Evolutionary conservation across 768 basidiomycete species (phyloP).

Genomic region (Lentinula sp.): DNA sequence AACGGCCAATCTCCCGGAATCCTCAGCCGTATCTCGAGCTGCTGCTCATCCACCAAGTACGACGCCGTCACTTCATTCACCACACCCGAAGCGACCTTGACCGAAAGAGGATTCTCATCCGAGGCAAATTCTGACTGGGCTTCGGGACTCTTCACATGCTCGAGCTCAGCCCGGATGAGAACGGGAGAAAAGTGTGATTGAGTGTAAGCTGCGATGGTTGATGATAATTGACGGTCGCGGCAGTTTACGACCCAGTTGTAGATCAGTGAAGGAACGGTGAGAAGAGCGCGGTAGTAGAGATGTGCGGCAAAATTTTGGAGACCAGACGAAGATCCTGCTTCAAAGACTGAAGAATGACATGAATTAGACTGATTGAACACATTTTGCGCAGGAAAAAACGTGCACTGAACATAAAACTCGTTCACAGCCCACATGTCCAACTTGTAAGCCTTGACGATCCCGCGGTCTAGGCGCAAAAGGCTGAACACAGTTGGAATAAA

Average conservation of each 20-base stretch:
- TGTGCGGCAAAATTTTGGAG: slow-evolving; percentile 75
- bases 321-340: slow-evolving; percentile 43
- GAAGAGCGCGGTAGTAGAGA: slow-evolving; percentile 81
- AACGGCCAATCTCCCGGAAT: slow-evolving; percentile 92
- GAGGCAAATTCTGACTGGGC: slow-evolving; percentile 42
- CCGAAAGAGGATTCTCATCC: slow-evolving; percentile 65
- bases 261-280: slow-evolving; percentile 79
- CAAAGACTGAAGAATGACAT: slow-evolving; percentile 42
- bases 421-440: slow-evolving; percentile 84
- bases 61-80: slow-evolving; percentile 79
- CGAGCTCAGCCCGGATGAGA: slow-evolving; percentile 79
- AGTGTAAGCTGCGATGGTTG: slow-evolving; percentile 71
- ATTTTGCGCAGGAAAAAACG: slow-evolving; percentile 16
- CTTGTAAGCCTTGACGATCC: slow-evolving; percentile 64
- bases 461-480: slow-evolving; percentile 61
- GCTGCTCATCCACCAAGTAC: slow-evolving; percentile 90
- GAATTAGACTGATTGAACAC: neutral
- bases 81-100: slow-evolving; percentile 62
- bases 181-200: slow-evolving; percentile 84
- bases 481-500: slow-evolving; percentile 72
- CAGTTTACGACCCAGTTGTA: slow-evolving; percentile 81
- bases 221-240: slow-evolving; percentile 85
- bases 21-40: slow-evolving; percentile 80
- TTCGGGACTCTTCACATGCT: slow-evolving; percentile 55
- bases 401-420: slow-evolving; percentile 73